Base-by-base conservation (phyloP, 768 basidiomycete species). In the Infundibulicybe gibba region DNA sequence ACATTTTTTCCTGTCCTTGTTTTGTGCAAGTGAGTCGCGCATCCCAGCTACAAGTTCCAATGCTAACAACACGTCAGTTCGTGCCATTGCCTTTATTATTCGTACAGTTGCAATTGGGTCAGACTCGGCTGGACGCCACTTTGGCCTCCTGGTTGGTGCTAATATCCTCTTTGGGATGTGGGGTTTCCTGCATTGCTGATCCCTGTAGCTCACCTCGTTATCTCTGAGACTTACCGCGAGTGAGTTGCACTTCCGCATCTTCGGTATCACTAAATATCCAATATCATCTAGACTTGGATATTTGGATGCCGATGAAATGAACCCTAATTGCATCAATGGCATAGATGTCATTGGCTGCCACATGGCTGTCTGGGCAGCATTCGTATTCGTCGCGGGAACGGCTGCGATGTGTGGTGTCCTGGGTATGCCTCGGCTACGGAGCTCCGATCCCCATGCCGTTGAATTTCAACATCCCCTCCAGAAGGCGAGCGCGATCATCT, bases 181-280 rank as follows among this genome's bases (percentile, higher is more conserved):
- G 67, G 68, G 68, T 3, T 60, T 63, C 14, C 52, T 68, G 9
- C 64, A 69, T 47, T n/a, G n/a, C n/a, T n/a, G n/a, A n/a, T n/a
- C n/a, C n/a, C n/a, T n/a, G n/a, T n/a, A n/a, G n/a, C n/a, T n/a
- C n/a, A n/a, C n/a, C n/a, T n/a, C n/a, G n/a, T n/a, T n/a, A n/a
- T n/a, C n/a, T n/a, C n/a, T n/a, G n/a, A n/a, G n/a, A n/a, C n/a
- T n/a, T n/a, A n/a, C n/a, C n/a, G n/a, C n/a, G n/a, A n/a, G n/a
- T n/a, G n/a, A n/a, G n/a, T n/a, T n/a, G n/a, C n/a, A n/a, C n/a
- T n/a, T n/a, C 62, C 65, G 68, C 61, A 35, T 15, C 52, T 44
- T n/a, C 15, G 13, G 12, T 17, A n/a, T 10, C 33, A 15, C 10
- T 34, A 10, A n/a, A 34, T 10, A 34, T 15, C 15, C 11, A 34